A percentile compares a stretch with the other conserved stretches of the same genome.
Evolutionary conservation across 225 moss, liverwort and hornwort species (phyloP).

Genomic region (Straminergon stramineum): DNA sequence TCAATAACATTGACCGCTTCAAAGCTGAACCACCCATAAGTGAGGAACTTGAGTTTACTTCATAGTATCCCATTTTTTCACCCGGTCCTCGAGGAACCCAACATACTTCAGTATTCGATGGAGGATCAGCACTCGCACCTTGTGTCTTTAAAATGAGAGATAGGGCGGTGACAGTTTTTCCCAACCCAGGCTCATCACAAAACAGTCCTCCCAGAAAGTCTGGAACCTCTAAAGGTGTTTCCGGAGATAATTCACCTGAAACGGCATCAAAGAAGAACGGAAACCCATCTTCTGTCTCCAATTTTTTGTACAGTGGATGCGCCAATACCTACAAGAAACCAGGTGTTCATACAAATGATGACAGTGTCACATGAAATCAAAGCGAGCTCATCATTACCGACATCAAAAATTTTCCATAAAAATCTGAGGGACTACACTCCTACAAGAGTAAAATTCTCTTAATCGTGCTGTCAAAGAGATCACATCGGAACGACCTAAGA

Average conservation of each 20-base stretch:
- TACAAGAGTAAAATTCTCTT: background rate
- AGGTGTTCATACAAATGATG: background rate
- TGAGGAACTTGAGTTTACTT: constrained; percentile 41
- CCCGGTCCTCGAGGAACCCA: constrained; percentile 62
- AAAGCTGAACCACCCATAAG: constrained; percentile 46
- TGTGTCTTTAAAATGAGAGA: constrained; percentile 94
- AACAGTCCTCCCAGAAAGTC: constrained; percentile 91
- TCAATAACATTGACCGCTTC: constrained; percentile 73
- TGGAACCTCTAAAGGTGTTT: constrained; percentile 31
- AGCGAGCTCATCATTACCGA: background rate
- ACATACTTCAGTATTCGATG: constrained; percentile 46
- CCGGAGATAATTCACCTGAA: constrained; percentile 63
- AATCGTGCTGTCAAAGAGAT: background rate
- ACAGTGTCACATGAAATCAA: background rate
- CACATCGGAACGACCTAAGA: background rate
- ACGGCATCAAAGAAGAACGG: constrained; percentile 62
- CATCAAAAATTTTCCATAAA: background rate
- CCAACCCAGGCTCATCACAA: constrained; percentile 96
- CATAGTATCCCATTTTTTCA: constrained; percentile 80
- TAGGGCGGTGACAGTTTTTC: constrained; percentile 88
- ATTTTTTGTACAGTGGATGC: constrained; percentile 57
- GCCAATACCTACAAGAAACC: constrained; percentile 23
- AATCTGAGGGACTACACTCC: background rate
- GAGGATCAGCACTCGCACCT: constrained; percentile 72
- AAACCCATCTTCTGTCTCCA: constrained; percentile 75